Conservation (phyloP, 2,329 filamentous ascomycete genomes). For the Albophoma yamanashiensis region DNA sequence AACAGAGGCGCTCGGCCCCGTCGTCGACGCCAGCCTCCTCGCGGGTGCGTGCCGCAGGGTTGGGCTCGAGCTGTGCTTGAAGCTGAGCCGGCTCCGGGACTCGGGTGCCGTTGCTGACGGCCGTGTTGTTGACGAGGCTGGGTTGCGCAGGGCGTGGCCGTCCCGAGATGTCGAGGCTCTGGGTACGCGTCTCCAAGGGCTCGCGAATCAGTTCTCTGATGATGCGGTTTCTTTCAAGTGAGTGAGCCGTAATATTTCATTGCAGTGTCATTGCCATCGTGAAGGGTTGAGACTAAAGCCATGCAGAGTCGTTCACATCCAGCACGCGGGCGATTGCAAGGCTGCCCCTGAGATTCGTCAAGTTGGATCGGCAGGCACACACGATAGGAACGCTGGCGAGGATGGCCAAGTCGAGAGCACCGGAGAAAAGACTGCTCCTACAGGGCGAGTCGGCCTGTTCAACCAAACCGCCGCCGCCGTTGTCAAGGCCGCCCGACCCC, state of each 20-base stretch:
- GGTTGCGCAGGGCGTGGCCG: constrained; percentile 10
- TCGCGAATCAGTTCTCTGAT: constrained; percentile 1
- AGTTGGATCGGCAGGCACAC: neutral
- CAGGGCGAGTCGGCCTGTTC: neutral
- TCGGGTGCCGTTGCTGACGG: neutral
- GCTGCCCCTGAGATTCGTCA: neutral
- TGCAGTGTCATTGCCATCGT: neutral
- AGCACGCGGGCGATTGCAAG: neutral
- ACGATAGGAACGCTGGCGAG: neutral
- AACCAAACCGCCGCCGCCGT: no score
- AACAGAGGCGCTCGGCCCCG: neutral
- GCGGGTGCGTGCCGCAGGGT: constrained; percentile 12
- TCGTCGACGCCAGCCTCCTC: neutral
- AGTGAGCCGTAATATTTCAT: neutral
- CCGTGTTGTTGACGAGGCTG: neutral
- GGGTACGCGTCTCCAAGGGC: constrained; percentile 7
- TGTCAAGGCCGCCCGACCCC: neutral
- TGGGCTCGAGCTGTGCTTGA: constrained; percentile 12
- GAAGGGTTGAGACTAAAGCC: neutral
- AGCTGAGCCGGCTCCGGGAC: constrained; percentile 7
- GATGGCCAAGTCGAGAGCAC: neutral
- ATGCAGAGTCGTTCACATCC: neutral
- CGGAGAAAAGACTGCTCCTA: neutral
- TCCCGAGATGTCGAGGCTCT: constrained; percentile 8
- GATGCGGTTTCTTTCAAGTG: neutral